Percentiles rank a stretch among this genome's conserved stretches.
Evolutionary conservation across 1,284 basidiomycete genomes (phyloP).

Genomic region (Leccinum subrobustum): DNA sequence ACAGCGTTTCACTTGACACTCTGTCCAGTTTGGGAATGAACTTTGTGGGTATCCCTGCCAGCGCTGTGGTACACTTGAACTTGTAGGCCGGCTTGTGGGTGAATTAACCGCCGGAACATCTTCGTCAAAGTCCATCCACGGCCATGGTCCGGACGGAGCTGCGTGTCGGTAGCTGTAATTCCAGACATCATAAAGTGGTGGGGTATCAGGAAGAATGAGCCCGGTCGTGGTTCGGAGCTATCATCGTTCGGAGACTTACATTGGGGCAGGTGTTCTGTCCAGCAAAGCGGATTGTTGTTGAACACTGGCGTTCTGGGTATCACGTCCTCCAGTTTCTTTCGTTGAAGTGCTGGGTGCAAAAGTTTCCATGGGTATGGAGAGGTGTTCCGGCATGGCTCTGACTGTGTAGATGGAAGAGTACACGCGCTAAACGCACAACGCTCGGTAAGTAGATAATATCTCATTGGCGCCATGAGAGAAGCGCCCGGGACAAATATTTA

Average conservation of each 20-base stretch:
- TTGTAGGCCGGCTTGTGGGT: neutral
- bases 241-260: constrained; percentile 15
- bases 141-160: constrained; percentile 34
- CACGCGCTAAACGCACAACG: constrained; percentile 4
- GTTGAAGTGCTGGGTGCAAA: neutral
- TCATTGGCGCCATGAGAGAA: neutral
- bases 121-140: constrained; percentile 37
- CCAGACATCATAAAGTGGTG: neutral
- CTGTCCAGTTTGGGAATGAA: constrained; percentile 53
- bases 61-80: neutral
- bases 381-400: constrained; percentile 16
- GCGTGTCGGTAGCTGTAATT: constrained; percentile 32
- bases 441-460: neutral
- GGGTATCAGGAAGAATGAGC: neutral
- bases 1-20: constrained; percentile 45
- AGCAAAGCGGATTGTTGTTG: constrained; percentile 6
- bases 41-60: constrained; percentile 53
- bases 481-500: constrained; percentile 18
- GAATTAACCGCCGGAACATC: constrained; percentile 20
- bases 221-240: neutral
- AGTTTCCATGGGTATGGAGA: constrained; percentile 22
- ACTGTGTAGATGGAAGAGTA: neutral
- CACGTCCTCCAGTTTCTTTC: neutral
- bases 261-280: constrained; percentile 22
- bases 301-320: neutral